These are phyloP conservation scores for Aureobasidium sp. DNA, from an alignment of 2,329 filamentous ascomycete genomes.

Conservation along the genomic window DNA sequence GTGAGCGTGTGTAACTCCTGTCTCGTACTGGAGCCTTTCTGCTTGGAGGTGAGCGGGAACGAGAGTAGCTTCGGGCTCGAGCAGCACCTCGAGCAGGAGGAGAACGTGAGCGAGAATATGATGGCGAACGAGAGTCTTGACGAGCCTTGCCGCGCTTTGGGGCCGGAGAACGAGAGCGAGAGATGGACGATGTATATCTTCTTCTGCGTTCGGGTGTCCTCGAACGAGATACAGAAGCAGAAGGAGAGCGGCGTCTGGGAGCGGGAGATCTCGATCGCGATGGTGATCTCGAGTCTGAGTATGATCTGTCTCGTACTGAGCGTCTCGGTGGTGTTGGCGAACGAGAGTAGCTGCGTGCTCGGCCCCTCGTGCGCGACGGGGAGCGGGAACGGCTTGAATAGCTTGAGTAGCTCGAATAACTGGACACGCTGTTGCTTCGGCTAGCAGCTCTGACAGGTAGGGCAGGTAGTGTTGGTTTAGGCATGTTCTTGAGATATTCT, in stretches of 20 bases:
- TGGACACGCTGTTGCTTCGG: conserved; percentile 60
- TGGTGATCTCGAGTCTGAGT: conserved; percentile 13
- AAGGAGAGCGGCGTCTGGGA: conserved; percentile 12
- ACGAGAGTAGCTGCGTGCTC: conserved; percentile 18
- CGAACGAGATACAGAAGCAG: conserved; percentile 19
- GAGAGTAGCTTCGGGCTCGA: conserved; percentile 17
- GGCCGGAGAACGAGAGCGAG: conserved; percentile 17
- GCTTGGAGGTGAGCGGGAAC: conserved; percentile 14
- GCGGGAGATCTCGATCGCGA: conserved; percentile 12
- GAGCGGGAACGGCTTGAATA: conserved; percentile 38
- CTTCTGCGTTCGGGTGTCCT: conserved; percentile 22
- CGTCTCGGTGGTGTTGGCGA: conserved; percentile 22
- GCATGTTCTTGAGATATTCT: conserved; percentile 79
- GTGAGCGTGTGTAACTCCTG: conserved; percentile 10
- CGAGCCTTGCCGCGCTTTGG: conserved; percentile 15
- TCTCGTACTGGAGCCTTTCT: conserved; percentile 2
- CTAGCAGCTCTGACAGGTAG: conserved; percentile 40
- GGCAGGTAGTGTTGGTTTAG: conserved; percentile 70
- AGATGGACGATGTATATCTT: conserved; percentile 15
- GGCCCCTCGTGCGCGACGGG: conserved; percentile 18
- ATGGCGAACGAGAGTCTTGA: conserved; percentile 14
- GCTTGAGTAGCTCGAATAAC: conserved; percentile 75
- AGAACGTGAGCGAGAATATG: conserved; percentile 16
- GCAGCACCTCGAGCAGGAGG: conserved; percentile 16
- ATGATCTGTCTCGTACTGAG: conserved; percentile 13